Evolutionary conservation across 345 rosid genomes (phyloP).

Genomic region (Populus pruinosa): DNA sequence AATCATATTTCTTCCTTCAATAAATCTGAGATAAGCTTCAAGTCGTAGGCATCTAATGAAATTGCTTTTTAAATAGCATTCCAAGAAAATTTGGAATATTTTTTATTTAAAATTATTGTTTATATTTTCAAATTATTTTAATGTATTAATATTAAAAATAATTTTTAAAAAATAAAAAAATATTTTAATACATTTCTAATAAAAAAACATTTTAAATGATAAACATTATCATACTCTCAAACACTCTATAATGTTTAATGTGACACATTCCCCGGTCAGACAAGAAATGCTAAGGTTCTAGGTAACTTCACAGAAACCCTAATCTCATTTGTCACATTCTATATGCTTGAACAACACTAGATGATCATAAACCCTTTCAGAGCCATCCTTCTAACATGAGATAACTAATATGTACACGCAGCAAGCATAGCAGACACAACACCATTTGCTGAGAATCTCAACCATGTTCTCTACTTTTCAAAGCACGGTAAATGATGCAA

Average conservation of each 20-base stretch:
- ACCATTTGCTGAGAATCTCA: not conserved
- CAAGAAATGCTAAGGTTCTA: not conserved
- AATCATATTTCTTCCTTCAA: not conserved
- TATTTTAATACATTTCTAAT: no score
- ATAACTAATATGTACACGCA: not conserved
- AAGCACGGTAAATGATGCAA: not conserved
- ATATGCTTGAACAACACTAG: not conserved
- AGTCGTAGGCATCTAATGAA: rapidly evolving
- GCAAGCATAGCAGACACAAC: not conserved
- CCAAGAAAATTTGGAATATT: no score
- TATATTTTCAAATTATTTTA: no score
- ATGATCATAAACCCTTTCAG: not conserved
- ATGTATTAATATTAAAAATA: no score
- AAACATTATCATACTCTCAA: no score
- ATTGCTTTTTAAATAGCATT: no score
- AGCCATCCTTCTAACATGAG: no score
- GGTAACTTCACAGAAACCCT: not conserved
- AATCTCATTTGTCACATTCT: not conserved
- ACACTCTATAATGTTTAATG: not conserved
- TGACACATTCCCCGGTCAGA: not conserved
- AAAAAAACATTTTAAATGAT: no score
- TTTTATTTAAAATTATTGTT: no score
- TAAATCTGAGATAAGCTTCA: not conserved
- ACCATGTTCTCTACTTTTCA: not conserved
- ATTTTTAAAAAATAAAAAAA: no score